Evolutionary conservation across 2,329 filamentous ascomycete species (phyloP).

Genomic region (Xylariomycetidae sp.): DNA sequence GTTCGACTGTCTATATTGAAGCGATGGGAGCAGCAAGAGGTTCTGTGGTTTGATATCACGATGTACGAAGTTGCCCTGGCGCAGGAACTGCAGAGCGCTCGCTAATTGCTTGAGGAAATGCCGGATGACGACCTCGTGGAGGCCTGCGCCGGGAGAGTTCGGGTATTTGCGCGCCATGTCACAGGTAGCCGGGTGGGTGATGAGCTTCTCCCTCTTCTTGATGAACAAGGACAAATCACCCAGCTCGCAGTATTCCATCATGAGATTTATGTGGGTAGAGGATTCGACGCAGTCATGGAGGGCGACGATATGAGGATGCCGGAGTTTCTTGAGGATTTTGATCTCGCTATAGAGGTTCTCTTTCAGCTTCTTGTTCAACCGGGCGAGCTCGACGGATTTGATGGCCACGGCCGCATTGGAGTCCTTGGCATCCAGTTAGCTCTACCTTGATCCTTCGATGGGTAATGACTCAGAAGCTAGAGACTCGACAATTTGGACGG

Average conservation of each 20-base stretch:
- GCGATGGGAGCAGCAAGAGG: constrained; percentile 79
- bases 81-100: constrained; percentile 85
- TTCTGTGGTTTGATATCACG: constrained; percentile 98
- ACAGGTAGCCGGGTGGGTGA: constrained; percentile 72
- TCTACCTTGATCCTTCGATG: no score
- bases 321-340: constrained; percentile 85
- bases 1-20: constrained; percentile 60
- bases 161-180: constrained; percentile 95
- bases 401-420: constrained; percentile 82
- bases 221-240: constrained; percentile 95
- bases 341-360: constrained; percentile 96
- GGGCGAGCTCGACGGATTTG: constrained; percentile 89
- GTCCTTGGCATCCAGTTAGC: no score
- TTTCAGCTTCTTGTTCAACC: constrained; percentile 92
- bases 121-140: constrained; percentile 93
- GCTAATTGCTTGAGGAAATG: constrained; percentile 95
- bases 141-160: constrained; percentile 72
- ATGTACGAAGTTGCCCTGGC: constrained; percentile 83
- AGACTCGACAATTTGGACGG: no score
- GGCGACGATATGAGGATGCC: constrained; percentile 94
- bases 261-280: constrained; percentile 82
- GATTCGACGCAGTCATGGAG: constrained; percentile 93
- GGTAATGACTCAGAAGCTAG: constrained; percentile 11
- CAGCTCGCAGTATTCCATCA: constrained; percentile 98
- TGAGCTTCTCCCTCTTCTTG: constrained; percentile 82